Percentiles rank a stretch among this genome's conserved stretches.
These are phyloP conservation scores for Vaucheria bursata DNA, from an alignment of 352 stramenopile species.

Conservation along the genomic window DNA sequence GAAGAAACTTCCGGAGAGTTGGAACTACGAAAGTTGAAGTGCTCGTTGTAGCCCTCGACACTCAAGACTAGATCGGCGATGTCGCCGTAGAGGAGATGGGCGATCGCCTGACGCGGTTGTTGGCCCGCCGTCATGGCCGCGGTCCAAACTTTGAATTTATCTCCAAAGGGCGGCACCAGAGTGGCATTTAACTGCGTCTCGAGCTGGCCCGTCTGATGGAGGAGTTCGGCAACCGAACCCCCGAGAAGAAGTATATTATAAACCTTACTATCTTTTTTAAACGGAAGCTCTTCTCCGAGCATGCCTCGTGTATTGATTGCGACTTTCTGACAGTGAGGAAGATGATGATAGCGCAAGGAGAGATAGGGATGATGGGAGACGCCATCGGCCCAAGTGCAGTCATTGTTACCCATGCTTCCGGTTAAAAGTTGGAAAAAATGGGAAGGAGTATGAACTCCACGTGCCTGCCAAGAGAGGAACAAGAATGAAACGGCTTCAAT, in stretches of 20 bases:
- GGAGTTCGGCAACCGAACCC: neutral
- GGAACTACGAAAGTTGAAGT: neutral
- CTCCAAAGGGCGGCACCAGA: neutral
- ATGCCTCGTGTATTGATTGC: neutral
- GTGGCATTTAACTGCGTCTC: neutral
- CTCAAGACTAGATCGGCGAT: neutral
- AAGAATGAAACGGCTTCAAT: neutral
- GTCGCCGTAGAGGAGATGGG: neutral
- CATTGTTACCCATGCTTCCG: neutral
- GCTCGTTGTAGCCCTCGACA: neutral
- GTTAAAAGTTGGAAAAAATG: neutral
- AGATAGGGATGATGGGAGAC: neutral
- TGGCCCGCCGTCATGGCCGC: neutral
- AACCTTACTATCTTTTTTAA: neutral
- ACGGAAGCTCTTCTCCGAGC: neutral
- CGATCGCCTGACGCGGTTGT: neutral
- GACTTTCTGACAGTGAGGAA: neutral
- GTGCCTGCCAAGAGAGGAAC: neutral
- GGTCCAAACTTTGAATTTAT: neutral
- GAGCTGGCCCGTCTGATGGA: neutral
- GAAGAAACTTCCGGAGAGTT: neutral
- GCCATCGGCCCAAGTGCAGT: neutral
- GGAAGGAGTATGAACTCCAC: neutral
- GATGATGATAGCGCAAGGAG: neutral
- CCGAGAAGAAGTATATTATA: neutral